phyloP scores from a whole-genome alignment of 2,329 filamentous ascomycete species.

The Aspergillus calidoustus region DNA sequence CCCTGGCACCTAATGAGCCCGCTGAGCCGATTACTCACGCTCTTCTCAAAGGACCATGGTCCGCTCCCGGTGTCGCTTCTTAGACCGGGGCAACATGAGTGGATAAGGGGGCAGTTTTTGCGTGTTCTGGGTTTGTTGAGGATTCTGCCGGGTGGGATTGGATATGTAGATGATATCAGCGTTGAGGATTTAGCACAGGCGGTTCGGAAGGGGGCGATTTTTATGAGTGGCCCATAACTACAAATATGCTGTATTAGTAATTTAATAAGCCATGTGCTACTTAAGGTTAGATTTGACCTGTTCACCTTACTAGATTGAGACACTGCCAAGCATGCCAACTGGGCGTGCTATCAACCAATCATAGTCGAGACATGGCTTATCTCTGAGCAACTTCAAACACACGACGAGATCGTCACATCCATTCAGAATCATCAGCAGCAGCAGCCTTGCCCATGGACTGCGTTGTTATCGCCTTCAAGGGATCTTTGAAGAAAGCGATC shows the following conservation, averaged over 20 bases:
- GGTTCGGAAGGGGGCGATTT: not conserved
- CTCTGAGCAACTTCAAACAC: not conserved
- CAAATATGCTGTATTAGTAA: too few species aligned
- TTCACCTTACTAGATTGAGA: too few species aligned
- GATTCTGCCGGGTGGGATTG: not conserved
- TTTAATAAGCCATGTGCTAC: too few species aligned
- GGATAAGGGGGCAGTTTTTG: constrained; percentile 25
- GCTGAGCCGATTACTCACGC: constrained; percentile 27
- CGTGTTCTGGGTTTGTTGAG: constrained; percentile 22
- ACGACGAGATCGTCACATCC: not conserved
- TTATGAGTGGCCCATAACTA: not conserved
- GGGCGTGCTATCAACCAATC: not conserved
- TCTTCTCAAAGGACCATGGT: constrained; percentile 23
- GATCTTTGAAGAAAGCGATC: not conserved
- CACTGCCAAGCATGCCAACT: too few species aligned
- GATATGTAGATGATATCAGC: not conserved
- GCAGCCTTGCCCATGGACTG: not conserved
- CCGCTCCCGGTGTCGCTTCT: constrained; percentile 16
- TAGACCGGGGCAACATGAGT: constrained; percentile 22
- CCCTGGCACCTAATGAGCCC: constrained; percentile 29
- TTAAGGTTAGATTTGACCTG: too few species aligned
- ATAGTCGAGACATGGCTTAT: not conserved
- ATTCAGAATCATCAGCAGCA: not conserved
- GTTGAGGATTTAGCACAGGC: not conserved
- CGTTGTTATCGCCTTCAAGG: not conserved